phyloP scores from a whole-genome alignment of 2,329 filamentous ascomycete genomes.

The Aureobasidium sp. region DNA sequence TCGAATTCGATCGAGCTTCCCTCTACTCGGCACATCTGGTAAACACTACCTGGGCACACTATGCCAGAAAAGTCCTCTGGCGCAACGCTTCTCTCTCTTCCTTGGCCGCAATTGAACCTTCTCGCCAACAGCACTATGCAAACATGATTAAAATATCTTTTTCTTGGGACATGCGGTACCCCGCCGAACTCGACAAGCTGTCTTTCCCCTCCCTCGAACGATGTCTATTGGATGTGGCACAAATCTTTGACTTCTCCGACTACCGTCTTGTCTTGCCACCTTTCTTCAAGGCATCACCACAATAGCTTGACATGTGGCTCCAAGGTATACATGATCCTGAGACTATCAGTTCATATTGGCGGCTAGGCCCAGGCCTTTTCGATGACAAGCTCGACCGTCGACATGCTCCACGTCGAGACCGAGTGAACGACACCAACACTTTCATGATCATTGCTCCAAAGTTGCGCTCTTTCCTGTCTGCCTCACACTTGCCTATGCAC shows the following conservation, averaged over 20 bases:
- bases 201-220: background rate
- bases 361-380: background rate
- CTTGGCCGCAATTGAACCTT: background rate
- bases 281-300: background rate
- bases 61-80: background rate
- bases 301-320: background rate
- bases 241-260: background rate
- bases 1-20: background rate
- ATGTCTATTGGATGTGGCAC: background rate
- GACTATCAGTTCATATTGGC: background rate
- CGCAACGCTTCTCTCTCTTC: background rate
- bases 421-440: no score
- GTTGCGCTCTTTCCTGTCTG: background rate
- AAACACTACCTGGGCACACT: background rate
- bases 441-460: no score
- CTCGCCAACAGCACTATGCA: background rate
- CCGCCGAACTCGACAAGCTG: background rate
- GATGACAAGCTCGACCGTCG: background rate
- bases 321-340: background rate
- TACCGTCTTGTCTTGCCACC: background rate
- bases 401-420: background rate
- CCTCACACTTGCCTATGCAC: background rate
- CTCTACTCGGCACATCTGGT: background rate
- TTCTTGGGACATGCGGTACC: background rate
- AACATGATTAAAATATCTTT: background rate